Evolutionary conservation across 495 filamentous ascomycete species (phyloP).

Genomic region (Opeltia flavorubescens): DNA sequence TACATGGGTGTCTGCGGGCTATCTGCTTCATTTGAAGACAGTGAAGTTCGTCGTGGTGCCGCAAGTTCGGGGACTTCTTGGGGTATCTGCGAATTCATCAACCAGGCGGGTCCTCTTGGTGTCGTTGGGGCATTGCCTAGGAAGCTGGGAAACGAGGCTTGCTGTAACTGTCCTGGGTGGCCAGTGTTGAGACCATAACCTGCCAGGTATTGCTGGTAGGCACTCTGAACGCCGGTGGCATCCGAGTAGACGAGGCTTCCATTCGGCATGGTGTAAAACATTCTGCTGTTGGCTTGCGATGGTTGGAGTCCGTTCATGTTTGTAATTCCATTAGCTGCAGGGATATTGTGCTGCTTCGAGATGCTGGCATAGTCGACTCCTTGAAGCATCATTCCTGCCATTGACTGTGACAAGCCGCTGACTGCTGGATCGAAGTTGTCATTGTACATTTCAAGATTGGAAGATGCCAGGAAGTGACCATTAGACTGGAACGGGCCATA

Average conservation of each 20-base stretch:
- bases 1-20: constrained; percentile 47
- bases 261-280: constrained; percentile 10
- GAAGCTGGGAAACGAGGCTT: constrained; percentile 7
- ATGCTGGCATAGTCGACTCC: constrained; percentile 4
- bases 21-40: constrained; percentile 56
- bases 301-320: constrained; percentile 5
- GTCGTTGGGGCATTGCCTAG: constrained; percentile 8
- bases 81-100: constrained; percentile 35
- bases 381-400: constrained; percentile 10
- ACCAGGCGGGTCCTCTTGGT: constrained; percentile 21
- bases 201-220: constrained; percentile 8
- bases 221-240: constrained; percentile 7
- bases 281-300: constrained; percentile 4
- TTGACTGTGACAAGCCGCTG: constrained; percentile 9
- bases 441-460: constrained; percentile 1
- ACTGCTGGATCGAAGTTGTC: constrained; percentile 7
- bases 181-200: constrained; percentile 10
- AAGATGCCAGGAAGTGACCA: constrained; percentile 8
- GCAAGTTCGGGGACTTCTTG: constrained; percentile 43
- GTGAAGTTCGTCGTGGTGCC: constrained; percentile 43
- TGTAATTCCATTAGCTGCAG: not conserved
- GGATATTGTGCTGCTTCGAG: constrained; percentile 3
- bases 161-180: constrained; percentile 9
- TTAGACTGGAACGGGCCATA: constrained; percentile 4
- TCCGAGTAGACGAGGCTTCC: constrained; percentile 9